Conservation (phyloP, 2,329 filamentous ascomycete genomes). For the Phaeomoniella chlamydospora region DNA sequence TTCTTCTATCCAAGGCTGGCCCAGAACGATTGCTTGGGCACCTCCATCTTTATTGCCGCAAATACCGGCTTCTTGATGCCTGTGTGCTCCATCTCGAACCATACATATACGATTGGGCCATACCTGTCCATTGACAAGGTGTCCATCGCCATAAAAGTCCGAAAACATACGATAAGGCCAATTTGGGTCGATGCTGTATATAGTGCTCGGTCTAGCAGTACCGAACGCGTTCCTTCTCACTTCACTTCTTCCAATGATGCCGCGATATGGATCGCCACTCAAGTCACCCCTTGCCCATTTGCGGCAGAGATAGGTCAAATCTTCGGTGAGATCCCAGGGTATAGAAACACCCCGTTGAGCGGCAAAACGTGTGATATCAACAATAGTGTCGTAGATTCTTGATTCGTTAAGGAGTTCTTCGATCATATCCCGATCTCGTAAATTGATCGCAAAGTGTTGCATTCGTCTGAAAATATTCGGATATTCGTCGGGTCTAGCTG, state of each 20-base stretch:
- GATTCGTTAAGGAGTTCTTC: neutral
- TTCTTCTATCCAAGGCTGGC: constrained; percentile 16
- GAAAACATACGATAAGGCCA: neutral
- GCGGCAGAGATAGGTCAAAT: constrained; percentile 5
- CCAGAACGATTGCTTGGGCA: constrained; percentile 41
- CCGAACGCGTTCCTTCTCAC: neutral
- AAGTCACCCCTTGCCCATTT: constrained; percentile 10
- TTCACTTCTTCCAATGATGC: constrained; percentile 2
- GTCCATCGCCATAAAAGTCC: constrained; percentile 8
- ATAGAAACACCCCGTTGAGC: neutral
- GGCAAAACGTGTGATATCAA: neutral
- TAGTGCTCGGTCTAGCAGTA: neutral
- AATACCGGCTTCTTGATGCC: constrained; percentile 23
- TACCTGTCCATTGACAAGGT: constrained; percentile 13
- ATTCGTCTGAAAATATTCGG: neutral
- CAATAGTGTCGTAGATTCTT: neutral
- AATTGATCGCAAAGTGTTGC: neutral
- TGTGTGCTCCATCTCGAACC: constrained; percentile 14
- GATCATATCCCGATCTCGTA: neutral
- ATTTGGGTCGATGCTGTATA: neutral
- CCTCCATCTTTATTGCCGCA: constrained; percentile 29
- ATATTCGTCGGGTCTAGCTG: neutral
- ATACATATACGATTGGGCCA: constrained; percentile 11
- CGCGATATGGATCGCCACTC: constrained; percentile 5
- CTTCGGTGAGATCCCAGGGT: constrained; percentile 7